phyloP scores from a whole-genome alignment of 1,139 yeast species.

The Suhomyces ambrosiae region DNA sequence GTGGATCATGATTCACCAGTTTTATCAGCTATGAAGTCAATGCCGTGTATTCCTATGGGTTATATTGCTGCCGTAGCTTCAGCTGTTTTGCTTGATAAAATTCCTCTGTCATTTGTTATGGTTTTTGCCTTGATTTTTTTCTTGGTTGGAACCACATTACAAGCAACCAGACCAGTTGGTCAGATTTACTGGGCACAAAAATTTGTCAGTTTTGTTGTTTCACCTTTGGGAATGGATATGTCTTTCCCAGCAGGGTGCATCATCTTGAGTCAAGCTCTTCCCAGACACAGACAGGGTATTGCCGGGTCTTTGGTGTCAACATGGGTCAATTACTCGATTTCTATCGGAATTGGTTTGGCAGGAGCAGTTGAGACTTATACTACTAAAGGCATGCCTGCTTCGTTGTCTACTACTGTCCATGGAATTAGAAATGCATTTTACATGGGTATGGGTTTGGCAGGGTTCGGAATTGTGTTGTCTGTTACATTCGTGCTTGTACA shows the following conservation, averaged over 20 bases:
- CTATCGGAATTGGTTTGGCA: slow-evolving; percentile 65
- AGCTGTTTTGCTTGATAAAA: slow-evolving; percentile 36
- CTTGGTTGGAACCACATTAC: slow-evolving; percentile 39
- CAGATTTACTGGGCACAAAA: slow-evolving; percentile 58
- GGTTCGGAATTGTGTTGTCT: slow-evolving; percentile 42
- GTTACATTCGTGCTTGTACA: slow-evolving; percentile 19
- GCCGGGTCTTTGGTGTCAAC: slow-evolving; percentile 68
- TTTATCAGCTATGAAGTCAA: slow-evolving; percentile 38
- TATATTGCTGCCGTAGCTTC: slow-evolving; percentile 48
- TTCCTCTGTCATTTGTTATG: slow-evolving; percentile 48
- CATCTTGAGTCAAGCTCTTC: slow-evolving; percentile 52
- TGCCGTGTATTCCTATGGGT: slow-evolving; percentile 47
- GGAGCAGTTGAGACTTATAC: slow-evolving; percentile 59
- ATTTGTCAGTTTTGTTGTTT: slow-evolving; percentile 49
- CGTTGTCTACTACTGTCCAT: slow-evolving; percentile 25
- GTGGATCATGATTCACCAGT: slow-evolving; percentile 38
- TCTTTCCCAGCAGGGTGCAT: slow-evolving; percentile 66
- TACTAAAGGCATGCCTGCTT: slow-evolving; percentile 29
- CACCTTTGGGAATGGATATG: slow-evolving; percentile 65
- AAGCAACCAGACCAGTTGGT: slow-evolving; percentile 48
- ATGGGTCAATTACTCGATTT: slow-evolving; percentile 61
- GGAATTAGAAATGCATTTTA: slow-evolving; percentile 50
- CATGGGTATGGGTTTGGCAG: slow-evolving; percentile 56
- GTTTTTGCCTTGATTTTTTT: slow-evolving; percentile 48
- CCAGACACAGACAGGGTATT: slow-evolving; percentile 59